phyloP scores from a whole-genome alignment of 164 flowering plant species.

The Berberis vulgaris region DNA sequence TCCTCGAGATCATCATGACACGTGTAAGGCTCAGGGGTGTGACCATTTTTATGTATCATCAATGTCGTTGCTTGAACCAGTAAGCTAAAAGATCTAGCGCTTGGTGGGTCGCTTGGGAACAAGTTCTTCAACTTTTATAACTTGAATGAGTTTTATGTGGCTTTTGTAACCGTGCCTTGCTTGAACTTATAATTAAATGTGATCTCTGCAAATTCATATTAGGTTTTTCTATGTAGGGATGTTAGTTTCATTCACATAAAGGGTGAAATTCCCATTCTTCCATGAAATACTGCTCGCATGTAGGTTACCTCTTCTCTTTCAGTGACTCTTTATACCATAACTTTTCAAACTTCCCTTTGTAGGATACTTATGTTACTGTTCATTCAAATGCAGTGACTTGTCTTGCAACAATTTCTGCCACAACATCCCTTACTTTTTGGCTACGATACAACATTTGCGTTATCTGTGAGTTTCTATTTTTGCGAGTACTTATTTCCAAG shows the following conservation, averaged over 20 bases:
- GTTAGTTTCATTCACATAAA: slow-evolving; percentile 51
- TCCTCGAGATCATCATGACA: too few species aligned
- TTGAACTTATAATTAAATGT: not conserved
- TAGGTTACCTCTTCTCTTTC: slow-evolving; percentile 21
- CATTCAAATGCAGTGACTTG: slow-evolving; percentile 45
- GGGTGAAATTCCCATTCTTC: slow-evolving; percentile 65
- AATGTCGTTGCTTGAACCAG: slow-evolving; percentile 22
- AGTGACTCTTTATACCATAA: not conserved
- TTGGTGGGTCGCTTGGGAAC: slow-evolving; percentile 30
- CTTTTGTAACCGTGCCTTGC: not conserved
- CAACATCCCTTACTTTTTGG: slow-evolving; percentile 45
- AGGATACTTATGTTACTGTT: not conserved
- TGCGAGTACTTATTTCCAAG: not conserved
- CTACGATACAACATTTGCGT: slow-evolving; percentile 34
- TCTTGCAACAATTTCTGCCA: slow-evolving; percentile 53
- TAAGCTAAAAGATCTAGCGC: slow-evolving; percentile 40
- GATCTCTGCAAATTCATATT: too few species aligned
- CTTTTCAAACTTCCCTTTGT: not conserved
- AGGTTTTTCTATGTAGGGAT: slow-evolving; percentile 34
- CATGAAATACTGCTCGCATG: slow-evolving; percentile 64
- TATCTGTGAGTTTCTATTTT: slow-evolving; percentile 58
- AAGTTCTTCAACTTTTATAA: slow-evolving; percentile 39
- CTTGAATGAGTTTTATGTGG: slow-evolving; percentile 61
- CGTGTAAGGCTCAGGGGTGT: too few species aligned
- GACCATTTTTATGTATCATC: too few species aligned